Conservation (phyloP, 1,284 basidiomycete species). For the Polyporus tsugae region DNA sequence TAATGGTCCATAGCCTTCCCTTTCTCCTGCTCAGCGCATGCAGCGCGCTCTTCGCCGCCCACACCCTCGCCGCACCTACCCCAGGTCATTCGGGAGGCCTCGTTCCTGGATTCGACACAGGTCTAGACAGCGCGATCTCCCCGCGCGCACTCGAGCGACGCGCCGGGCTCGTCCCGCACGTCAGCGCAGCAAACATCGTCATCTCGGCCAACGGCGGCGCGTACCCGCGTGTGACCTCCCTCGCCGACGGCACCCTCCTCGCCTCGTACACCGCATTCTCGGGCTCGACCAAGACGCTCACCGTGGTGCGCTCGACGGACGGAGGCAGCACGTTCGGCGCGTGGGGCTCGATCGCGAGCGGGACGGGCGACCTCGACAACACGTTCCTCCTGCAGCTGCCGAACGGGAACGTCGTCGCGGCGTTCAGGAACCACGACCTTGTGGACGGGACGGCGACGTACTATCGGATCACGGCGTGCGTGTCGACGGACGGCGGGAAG, state of each 20-base stretch:
- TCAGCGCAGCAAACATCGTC: conserved; percentile 54
- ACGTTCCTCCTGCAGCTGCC: conserved; percentile 19
- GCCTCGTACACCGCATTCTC: conserved; percentile 8
- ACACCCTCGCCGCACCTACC: background rate
- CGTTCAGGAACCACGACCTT: conserved; percentile 22
- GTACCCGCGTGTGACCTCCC: conserved; percentile 18
- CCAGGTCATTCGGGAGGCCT: background rate
- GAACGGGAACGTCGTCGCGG: conserved; percentile 19
- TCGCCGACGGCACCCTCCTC: conserved; percentile 16
- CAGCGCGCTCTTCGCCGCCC: background rate
- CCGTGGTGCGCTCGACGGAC: conserved; percentile 15
- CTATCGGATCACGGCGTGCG: conserved; percentile 17
- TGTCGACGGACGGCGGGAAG: background rate
- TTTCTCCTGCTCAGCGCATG: background rate
- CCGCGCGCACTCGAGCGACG: conserved; percentile 65
- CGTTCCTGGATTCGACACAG: background rate
- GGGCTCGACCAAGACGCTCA: conserved; percentile 6
- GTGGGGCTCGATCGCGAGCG: conserved; percentile 14
- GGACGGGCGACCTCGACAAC: conserved; percentile 22
- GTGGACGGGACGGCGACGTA: conserved; percentile 10
- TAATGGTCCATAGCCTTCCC: conserved; percentile 14
- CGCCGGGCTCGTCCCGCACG: conserved; percentile 75
- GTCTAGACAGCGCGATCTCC: background rate
- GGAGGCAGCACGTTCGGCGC: conserved; percentile 14
- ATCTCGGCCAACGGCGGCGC: conserved; percentile 18